Evolutionary conservation across 352 stramenopile genomes (phyloP).

Genomic region (Globisporangium okanoganense): DNA sequence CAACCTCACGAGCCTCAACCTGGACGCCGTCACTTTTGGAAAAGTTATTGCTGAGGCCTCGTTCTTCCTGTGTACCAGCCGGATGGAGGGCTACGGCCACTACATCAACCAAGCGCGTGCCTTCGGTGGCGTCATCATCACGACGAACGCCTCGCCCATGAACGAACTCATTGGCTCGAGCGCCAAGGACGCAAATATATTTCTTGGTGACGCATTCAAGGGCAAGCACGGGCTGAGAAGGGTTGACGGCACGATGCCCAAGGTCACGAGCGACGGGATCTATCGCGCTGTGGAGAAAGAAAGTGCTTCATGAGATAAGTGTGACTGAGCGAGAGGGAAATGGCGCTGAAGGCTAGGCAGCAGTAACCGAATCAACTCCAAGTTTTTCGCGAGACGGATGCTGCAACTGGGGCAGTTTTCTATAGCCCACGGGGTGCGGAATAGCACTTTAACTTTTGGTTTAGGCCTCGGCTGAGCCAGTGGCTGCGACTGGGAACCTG

Average conservation of each 20-base stretch:
- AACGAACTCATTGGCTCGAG: constrained; percentile 37
- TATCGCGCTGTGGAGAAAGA: constrained; percentile 34
- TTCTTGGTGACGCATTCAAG: constrained; percentile 30
- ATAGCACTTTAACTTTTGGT: neutral
- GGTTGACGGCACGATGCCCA: constrained; percentile 27
- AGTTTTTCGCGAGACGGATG: constrained; percentile 47
- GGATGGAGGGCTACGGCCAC: constrained; percentile 59
- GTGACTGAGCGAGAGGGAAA: constrained; percentile 20
- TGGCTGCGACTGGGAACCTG: neutral
- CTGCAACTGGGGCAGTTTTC: constrained; percentile 8
- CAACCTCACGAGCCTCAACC: constrained; percentile 13
- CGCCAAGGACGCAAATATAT: constrained; percentile 17
- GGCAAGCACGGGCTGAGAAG: constrained; percentile 18
- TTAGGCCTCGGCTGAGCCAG: neutral
- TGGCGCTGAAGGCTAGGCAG: constrained; percentile 24
- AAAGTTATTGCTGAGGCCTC: constrained; percentile 32
- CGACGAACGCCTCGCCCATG: constrained; percentile 44
- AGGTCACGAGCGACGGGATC: constrained; percentile 24
- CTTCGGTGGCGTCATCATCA: constrained; percentile 33
- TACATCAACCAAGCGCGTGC: constrained; percentile 68
- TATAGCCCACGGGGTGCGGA: neutral
- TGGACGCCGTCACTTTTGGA: constrained; percentile 31
- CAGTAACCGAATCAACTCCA: constrained; percentile 48
- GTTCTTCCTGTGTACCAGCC: constrained; percentile 53
- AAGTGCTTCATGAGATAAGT: constrained; percentile 24